These are phyloP conservation scores for Leccinum variicolor DNA, from an alignment of 768 basidiomycete species.

Conservation along the genomic window DNA sequence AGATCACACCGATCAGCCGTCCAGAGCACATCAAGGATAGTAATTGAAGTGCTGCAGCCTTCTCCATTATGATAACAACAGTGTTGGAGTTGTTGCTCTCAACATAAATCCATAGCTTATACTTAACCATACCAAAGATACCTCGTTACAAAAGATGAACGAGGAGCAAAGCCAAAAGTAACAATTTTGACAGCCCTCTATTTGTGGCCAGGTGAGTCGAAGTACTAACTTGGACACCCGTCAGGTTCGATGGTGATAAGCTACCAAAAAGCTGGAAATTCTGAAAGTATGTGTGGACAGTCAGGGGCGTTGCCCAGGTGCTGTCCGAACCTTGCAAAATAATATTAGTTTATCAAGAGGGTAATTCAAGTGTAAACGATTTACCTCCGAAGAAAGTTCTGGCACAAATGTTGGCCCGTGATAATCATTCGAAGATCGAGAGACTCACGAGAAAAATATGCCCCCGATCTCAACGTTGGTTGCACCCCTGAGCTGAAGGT, in stretches of 20 bases:
- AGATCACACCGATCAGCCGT: too few species aligned
- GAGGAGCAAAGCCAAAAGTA: background rate
- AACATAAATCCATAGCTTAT: too few species aligned
- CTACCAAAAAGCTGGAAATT: constrained; percentile 68
- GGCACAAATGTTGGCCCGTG: background rate
- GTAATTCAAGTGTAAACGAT: background rate
- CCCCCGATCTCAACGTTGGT: constrained; percentile 57
- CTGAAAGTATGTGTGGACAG: constrained; percentile 72
- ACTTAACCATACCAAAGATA: background rate
- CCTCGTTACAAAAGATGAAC: background rate
- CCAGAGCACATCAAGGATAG: too few species aligned
- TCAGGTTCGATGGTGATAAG: constrained; percentile 43
- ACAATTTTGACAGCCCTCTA: background rate
- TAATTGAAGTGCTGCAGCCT: too few species aligned
- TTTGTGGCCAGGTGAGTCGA: background rate
- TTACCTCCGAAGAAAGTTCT: constrained; percentile 83
- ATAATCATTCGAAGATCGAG: background rate
- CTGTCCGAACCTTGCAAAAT: constrained; percentile 49
- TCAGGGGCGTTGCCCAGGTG: constrained; percentile 67
- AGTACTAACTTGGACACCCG: constrained; percentile 17
- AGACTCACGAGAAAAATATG: constrained; percentile 71
- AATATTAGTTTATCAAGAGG: constrained; percentile 10
- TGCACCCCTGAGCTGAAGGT: constrained; percentile 61
- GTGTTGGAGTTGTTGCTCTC: too few species aligned
- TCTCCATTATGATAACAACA: too few species aligned